These are phyloP conservation scores for Calvatia gigantea DNA, from an alignment of 768 basidiomycete species.

Conservation along the genomic window DNA sequence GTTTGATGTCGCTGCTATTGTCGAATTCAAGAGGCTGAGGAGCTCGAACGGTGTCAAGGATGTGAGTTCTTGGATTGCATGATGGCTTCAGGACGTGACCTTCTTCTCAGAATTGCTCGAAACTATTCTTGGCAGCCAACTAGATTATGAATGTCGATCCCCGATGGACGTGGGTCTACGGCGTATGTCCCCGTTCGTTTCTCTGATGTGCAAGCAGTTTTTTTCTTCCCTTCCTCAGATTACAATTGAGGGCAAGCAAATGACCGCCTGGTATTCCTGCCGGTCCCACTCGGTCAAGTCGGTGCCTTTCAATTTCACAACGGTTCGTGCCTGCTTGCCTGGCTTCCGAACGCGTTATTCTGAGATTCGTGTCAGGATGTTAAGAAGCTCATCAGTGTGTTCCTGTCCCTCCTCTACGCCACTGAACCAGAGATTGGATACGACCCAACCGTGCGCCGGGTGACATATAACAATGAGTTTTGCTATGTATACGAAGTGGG, in stretches of 20 bases:
- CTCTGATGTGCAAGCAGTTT: background rate
- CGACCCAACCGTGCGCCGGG: background rate
- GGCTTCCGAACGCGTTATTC: no score
- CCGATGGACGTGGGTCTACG: background rate
- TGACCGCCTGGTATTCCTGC: slow-evolving; percentile 9
- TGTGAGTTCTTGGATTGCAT: background rate
- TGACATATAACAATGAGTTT: background rate
- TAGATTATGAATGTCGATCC: background rate
- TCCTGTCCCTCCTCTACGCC: slow-evolving; percentile 8
- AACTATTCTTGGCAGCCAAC: background rate
- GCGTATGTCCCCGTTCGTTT: background rate
- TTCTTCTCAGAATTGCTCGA: background rate
- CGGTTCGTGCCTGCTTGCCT: background rate
- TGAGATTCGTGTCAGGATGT: background rate
- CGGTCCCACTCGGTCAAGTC: slow-evolving; percentile 11
- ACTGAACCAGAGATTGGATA: slow-evolving; percentile 8
- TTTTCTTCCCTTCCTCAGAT: background rate
- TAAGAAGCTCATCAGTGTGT: background rate
- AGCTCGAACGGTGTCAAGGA: background rate
- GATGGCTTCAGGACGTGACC: background rate
- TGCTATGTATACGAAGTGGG: background rate
- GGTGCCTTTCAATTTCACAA: background rate
- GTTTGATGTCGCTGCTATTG: slow-evolving; percentile 12
- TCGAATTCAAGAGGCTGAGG: slow-evolving; percentile 13
- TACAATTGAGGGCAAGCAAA: slow-evolving; percentile 4